These are phyloP conservation scores for Starmera quercuum DNA, from an alignment of 805 yeast genomes.

Conservation along the genomic window DNA sequence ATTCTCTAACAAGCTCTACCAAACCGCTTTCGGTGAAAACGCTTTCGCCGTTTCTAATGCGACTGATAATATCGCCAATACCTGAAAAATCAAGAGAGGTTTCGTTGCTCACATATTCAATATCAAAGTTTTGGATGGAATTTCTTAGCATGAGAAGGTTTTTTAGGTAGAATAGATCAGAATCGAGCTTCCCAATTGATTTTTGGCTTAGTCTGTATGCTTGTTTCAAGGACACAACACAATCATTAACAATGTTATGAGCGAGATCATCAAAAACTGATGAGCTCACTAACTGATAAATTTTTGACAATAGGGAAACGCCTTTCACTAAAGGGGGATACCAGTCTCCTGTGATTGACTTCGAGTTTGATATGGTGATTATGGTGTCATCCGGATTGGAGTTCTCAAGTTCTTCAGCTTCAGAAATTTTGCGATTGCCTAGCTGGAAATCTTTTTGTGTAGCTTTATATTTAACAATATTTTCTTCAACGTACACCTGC, in stretches of 20 bases:
- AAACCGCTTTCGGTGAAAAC: conserved; percentile 19
- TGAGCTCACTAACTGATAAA: conserved; percentile 73
- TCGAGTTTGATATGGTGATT: not conserved
- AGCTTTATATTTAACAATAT: conserved; percentile 60
- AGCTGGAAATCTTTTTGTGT: conserved; percentile 59
- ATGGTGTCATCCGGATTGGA: conserved; percentile 7
- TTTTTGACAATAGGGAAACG: conserved; percentile 60
- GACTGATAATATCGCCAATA: conserved; percentile 42
- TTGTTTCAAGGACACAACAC: conserved; percentile 52
- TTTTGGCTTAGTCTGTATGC: conserved; percentile 40
- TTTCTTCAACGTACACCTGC: conserved; percentile 63
- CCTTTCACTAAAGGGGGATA: conserved; percentile 72
- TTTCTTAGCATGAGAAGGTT: conserved; percentile 64
- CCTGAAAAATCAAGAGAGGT: conserved; percentile 79
- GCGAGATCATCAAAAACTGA: conserved; percentile 84
- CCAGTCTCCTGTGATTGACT: conserved; percentile 24
- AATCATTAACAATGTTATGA: conserved; percentile 75
- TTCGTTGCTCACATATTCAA: conserved; percentile 66
- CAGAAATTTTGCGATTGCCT: conserved; percentile 31
- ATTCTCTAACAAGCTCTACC: conserved; percentile 48
- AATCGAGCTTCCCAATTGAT: conserved; percentile 45
- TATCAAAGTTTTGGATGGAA: conserved; percentile 70
- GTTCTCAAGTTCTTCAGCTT: conserved; percentile 19
- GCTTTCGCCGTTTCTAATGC: conserved; percentile 24
- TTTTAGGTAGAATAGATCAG: conserved; percentile 60